phyloP scores from a whole-genome alignment of 148 eudicot genomes.

The Spergularia marina region DNA sequence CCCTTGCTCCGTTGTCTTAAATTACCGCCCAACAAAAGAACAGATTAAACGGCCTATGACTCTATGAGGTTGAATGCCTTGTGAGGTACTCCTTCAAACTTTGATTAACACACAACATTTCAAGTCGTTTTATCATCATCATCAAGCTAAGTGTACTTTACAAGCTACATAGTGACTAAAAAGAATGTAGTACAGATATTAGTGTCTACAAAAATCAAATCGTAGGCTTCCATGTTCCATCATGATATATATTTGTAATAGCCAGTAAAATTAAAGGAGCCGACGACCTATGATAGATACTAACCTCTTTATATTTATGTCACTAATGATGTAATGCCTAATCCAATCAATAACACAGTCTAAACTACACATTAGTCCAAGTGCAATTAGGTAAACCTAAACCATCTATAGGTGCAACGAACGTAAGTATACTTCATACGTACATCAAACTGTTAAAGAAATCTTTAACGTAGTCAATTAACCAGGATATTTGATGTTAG shows the following conservation, averaged over 20 bases:
- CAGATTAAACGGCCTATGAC: no score
- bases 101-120: no score
- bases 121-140: no score
- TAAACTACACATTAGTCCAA: constrained; percentile 14
- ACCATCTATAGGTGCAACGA: constrained; percentile 12
- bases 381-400: constrained; percentile 36
- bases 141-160: not conserved
- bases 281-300: not conserved
- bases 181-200: not conserved
- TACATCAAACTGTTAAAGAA: no score
- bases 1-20: no score
- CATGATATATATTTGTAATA: not conserved
- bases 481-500: no score
- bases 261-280: constrained; percentile 16
- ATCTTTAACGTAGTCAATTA: no score
- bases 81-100: no score
- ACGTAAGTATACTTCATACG: constrained; percentile 10
- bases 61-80: no score
- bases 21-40: no score
- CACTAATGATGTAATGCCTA: constrained; percentile 28
- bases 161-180: not conserved
- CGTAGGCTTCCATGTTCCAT: constrained; percentile 4
- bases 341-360: constrained; percentile 20
- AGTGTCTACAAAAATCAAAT: not conserved
- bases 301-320: constrained; percentile 4